Percentiles rank a stretch among this genome's conserved stretches.
These are phyloP conservation scores for Thoreauomyces humboldtii DNA, from an alignment of 192 early-diverging fungal species.

Conservation along the genomic window DNA sequence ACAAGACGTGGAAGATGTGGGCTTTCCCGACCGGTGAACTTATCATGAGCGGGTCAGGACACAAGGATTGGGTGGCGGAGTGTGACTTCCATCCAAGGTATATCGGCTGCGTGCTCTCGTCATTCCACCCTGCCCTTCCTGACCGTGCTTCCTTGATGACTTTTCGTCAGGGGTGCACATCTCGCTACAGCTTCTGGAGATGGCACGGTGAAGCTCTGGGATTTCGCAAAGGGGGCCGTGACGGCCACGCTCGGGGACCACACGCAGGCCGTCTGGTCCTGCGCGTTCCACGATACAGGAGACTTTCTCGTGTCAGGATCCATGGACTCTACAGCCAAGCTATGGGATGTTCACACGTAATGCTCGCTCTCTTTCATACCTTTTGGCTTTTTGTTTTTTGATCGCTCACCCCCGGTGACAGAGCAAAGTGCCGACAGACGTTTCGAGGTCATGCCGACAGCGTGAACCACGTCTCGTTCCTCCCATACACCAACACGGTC, in stretches of 20 bases:
- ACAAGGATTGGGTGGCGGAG: constrained; percentile 57
- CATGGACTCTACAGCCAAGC: constrained; percentile 58
- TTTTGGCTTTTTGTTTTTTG: constrained; percentile 2
- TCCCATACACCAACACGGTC: constrained; percentile 53
- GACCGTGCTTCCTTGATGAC: neutral
- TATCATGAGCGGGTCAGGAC: constrained; percentile 55
- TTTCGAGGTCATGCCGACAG: constrained; percentile 56
- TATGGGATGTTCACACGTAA: constrained; percentile 59
- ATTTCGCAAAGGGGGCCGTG: constrained; percentile 51
- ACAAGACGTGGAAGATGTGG: constrained; percentile 61
- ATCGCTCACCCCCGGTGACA: constrained; percentile 7
- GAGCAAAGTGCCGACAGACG: constrained; percentile 53
- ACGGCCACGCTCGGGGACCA: constrained; percentile 49
- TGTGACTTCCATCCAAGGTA: constrained; percentile 62
- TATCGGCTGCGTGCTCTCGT: neutral
- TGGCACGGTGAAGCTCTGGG: constrained; percentile 57
- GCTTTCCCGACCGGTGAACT: constrained; percentile 56
- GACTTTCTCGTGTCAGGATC: constrained; percentile 46
- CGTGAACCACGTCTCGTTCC: constrained; percentile 53
- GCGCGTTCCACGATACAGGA: constrained; percentile 57
- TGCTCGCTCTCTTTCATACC: neutral
- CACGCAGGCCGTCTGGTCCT: constrained; percentile 57
- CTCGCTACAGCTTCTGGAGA: constrained; percentile 60
- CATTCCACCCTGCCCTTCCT: neutral
- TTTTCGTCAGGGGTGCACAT: constrained; percentile 43